Evolutionary conservation across 306 rosid genomes (phyloP), one percentile per base, ranked within the genome.

Genomic region (Quercus bicolor): DNA sequence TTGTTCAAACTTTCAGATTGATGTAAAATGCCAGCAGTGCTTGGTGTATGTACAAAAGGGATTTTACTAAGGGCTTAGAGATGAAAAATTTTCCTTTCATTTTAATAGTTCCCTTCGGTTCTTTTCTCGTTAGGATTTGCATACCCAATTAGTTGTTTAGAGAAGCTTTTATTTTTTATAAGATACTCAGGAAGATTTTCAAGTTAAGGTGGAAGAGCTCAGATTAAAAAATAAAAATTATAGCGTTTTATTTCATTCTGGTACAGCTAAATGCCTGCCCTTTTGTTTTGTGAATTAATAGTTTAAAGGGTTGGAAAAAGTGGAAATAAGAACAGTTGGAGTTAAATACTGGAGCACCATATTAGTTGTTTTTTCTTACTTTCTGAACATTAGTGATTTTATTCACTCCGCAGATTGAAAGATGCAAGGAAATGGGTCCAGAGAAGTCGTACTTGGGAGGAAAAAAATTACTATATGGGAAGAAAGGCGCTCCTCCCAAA

Each of bases 371-470:
- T 56, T 24, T 56, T 53, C 45, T 3, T 11, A 33, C 56, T 64
- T 74, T 56, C 73, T 73, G 52, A 69, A 70, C 37, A 14, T 31
- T 16, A 52, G 45, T 56, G 28, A 56, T 78, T 53, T 54, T 34
- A 48, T 75, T 10, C 70, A 74, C 79, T 78, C 70, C 85, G 87
- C 91, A 96, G 99, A 96, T 96, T 18, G 98, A 93, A 74, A 85
- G 97, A 90, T 93, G 88, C 86, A 82, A 84, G 56, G 97, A 90
- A 56, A 84, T 76, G 84, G 88, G 85, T 85, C 98, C 99, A 16
- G 83, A 79, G 56, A 89, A 84, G 82, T 91, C 99, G 3, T 98
- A 96, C 82, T 87, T 96, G 87, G 96, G 88, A 81, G 96, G 98
- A 69, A 96, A 96, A 79, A 90, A 85, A 85, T 86, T 96, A 85